Percentiles rank a stretch among this genome's conserved stretches.
Evolutionary conservation across 225 moss, liverwort and hornwort species (phyloP).

Genomic region (Bryum argenteum): DNA sequence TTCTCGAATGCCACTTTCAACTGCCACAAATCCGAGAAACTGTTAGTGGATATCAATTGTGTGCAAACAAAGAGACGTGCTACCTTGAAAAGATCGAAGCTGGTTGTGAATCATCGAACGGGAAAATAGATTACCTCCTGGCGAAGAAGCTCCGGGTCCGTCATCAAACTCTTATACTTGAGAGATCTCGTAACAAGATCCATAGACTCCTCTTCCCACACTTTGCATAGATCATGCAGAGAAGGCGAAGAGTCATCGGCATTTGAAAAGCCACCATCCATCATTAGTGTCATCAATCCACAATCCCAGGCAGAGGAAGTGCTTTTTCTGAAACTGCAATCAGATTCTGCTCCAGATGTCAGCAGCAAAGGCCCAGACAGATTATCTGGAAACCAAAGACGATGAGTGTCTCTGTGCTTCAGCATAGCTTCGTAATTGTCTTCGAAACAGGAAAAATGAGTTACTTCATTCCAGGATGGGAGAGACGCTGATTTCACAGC

Average conservation of each 20-base stretch:
- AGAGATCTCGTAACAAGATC: conserved; percentile 60
- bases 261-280: conserved; percentile 30
- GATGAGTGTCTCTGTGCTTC: conserved; percentile 42
- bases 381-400: conserved; percentile 48
- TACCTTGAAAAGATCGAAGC: not conserved
- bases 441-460: conserved; percentile 39
- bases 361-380: conserved; percentile 45
- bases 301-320: conserved; percentile 49
- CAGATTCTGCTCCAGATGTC: conserved; percentile 37
- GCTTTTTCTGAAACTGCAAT: conserved; percentile 47
- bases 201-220: conserved; percentile 54
- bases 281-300: conserved; percentile 42
- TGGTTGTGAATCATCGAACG: not conserved
- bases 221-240: conserved; percentile 56
- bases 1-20: conserved; percentile 45
- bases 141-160: conserved; percentile 44
- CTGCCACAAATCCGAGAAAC: conserved; percentile 20
- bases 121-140: conserved; percentile 43
- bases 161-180: conserved; percentile 57
- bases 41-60: conserved; percentile 11
- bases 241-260: conserved; percentile 35
- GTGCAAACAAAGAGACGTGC: not conserved
- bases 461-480: conserved; percentile 34
- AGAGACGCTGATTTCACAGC: conserved; percentile 29
- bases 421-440: conserved; percentile 43